A percentile compares a stretch with the other conserved stretches of the same genome.
Evolutionary conservation across 148 eudicot species (phyloP).

Genomic region (Persicaria maculosa): DNA sequence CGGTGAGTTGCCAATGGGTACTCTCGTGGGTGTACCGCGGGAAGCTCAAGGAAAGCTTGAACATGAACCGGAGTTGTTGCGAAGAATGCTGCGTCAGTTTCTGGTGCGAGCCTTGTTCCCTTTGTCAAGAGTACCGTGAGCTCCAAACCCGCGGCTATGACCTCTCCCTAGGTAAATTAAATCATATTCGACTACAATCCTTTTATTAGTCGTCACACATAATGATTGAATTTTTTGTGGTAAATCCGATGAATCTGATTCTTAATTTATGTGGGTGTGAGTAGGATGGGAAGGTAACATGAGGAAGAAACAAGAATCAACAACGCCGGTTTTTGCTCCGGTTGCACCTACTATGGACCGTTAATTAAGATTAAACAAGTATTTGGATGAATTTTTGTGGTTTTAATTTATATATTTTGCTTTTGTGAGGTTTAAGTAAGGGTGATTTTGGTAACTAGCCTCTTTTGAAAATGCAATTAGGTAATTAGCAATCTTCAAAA

Average conservation of each 20-base stretch:
- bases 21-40: conserved; percentile 31
- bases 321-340: not conserved
- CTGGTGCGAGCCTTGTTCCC: conserved; percentile 34
- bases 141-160: conserved; percentile 41
- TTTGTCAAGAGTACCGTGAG: conserved; percentile 48
- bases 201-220: not conserved
- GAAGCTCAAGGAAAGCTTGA: conserved; percentile 24
- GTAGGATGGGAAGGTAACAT: conserved; percentile 1
- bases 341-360: not conserved
- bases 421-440: too few relatives aligned
- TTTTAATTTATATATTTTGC: too few relatives aligned
- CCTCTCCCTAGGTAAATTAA: conserved; percentile 23
- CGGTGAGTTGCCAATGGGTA: conserved; percentile 24
- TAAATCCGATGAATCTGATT: not conserved
- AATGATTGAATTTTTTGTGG: conserved; percentile 6
- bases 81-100: conserved; percentile 28
- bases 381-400: not conserved
- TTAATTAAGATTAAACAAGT: not conserved
- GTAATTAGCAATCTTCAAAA: too few relatives aligned
- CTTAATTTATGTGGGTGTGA: not conserved
- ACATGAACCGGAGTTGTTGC: conserved; percentile 18
- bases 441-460: too few relatives aligned
- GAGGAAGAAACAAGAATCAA: not conserved
- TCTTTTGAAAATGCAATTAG: too few relatives aligned
- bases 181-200: too few relatives aligned